Percentiles rank a stretch among this genome's conserved stretches.
These are phyloP conservation scores for Phytophthora boehmeriae DNA, from an alignment of 352 stramenopile genomes.

Conservation along the genomic window DNA sequence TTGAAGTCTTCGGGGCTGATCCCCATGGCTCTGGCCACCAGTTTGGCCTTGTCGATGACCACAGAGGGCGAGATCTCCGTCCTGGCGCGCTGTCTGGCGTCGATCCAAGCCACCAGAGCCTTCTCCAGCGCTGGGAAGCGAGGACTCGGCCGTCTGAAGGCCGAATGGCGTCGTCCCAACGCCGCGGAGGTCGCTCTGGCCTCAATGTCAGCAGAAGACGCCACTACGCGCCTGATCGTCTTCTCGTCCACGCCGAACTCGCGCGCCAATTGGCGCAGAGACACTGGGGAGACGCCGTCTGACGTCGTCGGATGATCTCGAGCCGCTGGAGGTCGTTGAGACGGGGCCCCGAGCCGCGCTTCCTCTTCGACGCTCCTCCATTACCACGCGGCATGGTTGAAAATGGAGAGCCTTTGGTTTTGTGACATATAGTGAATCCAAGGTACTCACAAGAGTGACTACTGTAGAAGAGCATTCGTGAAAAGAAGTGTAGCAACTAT, in stretches of 20 bases:
- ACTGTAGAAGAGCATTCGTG: not conserved
- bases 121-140: conserved; percentile 36
- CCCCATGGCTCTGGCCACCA: conserved; percentile 22
- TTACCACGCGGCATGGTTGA: not conserved
- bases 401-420: no score
- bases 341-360: conserved; percentile 23
- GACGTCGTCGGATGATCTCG: conserved; percentile 32
- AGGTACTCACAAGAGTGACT: not conserved
- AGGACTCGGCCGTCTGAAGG: conserved; percentile 16
- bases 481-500: not conserved
- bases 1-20: conserved; percentile 33
- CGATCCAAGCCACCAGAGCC: conserved; percentile 27
- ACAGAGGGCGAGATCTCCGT: conserved; percentile 31
- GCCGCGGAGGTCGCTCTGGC: conserved; percentile 7
- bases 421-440: not conserved
- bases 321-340: conserved; percentile 39
- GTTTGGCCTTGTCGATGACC: conserved; percentile 38
- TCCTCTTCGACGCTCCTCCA: conserved; percentile 7
- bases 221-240: conserved; percentile 32
- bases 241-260: conserved; percentile 37
- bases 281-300: conserved; percentile 1
- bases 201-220: conserved; percentile 21
- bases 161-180: conserved; percentile 10
- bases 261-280: conserved; percentile 28
- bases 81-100: conserved; percentile 20